Evolutionary conservation across 192 early-diverging fungal genomes (phyloP), one percentile per base, ranked within the genome.

Genomic region (Physocladia obscura): DNA sequence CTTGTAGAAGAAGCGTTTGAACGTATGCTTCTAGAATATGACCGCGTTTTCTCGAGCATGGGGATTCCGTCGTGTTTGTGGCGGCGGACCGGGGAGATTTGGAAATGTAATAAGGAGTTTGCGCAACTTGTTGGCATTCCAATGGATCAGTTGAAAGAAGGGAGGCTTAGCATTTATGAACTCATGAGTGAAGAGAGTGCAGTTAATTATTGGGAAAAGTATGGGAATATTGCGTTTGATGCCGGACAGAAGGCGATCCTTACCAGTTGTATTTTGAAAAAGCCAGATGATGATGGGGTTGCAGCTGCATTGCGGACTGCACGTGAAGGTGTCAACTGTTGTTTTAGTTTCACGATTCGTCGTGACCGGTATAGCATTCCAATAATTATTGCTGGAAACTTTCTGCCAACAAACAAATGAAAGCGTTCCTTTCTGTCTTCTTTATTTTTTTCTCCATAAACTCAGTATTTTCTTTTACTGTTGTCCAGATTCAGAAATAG

Each of bases 151-250:
- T 79, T 98, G 13, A 84, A 88, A 40, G 93, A 95, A 39, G 90
- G 90, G 58, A 71, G 71, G 37, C 64, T 83, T 38, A 63, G 89
- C 74, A 86, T 81, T 38, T 78, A 81, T 56, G 73, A 83, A 62
- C 73, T 79, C 24, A 94, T 98, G 92, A 87, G 88, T 4, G 95
- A 98, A 75, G 90, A 92, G 68, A 92, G 89, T 26, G 92, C 93
- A 3, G 94, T 98, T 36, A 98, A 98, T 83, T 98, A 98, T 73
- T 98, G 93, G 94, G 94, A 96, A 83, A 98, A 96, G 83, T 98
- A 98, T 70, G 94, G 95, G 26, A 94, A 94, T 58, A 96, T 98
- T 73, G 94, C 95, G 1, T 98, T 98, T 76, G 94, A 98, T 79
- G 89, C 93, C 8, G 89, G 90, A 3, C 95, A 98, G 78, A 98